These are phyloP conservation scores for Lactarius akahatsu DNA, from an alignment of 768 basidiomycete species.

Conservation along the genomic window DNA sequence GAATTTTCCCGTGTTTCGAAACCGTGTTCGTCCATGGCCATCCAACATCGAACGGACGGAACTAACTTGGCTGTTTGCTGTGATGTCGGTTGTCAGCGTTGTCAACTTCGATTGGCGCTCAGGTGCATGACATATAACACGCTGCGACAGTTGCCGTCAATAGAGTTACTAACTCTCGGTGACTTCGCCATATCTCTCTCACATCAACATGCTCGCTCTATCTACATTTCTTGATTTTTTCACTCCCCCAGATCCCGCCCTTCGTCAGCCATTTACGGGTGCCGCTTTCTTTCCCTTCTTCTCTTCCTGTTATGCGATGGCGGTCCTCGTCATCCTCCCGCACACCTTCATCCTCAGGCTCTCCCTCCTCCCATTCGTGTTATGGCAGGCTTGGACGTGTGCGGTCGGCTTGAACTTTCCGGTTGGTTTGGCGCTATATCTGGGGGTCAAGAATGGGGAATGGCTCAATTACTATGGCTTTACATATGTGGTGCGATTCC, in stretches of 20 bases:
- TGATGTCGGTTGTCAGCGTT: too few species aligned
- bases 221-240: too few species aligned
- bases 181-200: too few species aligned
- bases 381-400: constrained; percentile 18
- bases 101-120: too few species aligned
- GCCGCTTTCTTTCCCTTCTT: constrained; percentile 13
- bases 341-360: constrained; percentile 9
- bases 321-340: constrained; percentile 24
- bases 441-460: neutral
- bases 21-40: too few species aligned
- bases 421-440: neutral
- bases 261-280: constrained; percentile 15
- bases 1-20: too few species aligned
- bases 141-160: too few species aligned
- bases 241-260: constrained; percentile 14
- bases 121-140: too few species aligned
- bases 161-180: too few species aligned
- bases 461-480: constrained; percentile 15
- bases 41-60: too few species aligned
- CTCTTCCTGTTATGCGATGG: constrained; percentile 6
- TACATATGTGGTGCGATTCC: constrained; percentile 16
- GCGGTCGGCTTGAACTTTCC: constrained; percentile 14
- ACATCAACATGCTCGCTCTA: too few species aligned
- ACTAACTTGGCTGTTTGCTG: too few species aligned
- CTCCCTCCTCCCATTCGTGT: constrained; percentile 15